Conservation (phyloP, 2,329 filamentous ascomycete genomes). For the Aspergillus pseudoviridinutans region DNA sequence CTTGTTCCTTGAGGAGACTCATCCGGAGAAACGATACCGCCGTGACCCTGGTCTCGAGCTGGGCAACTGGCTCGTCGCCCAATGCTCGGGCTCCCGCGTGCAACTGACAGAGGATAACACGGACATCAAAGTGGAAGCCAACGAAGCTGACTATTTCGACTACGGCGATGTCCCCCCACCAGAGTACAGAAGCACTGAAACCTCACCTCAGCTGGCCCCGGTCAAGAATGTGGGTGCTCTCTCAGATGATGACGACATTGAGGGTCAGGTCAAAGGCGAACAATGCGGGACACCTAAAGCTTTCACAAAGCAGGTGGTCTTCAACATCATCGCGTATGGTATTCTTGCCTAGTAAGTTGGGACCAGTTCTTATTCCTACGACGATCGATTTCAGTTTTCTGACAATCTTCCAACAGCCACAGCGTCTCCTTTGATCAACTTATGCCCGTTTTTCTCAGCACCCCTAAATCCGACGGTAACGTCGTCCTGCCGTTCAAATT, state of each 20-base stretch:
- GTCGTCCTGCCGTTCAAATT: slow-evolving; percentile 79
- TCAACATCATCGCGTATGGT: slow-evolving; percentile 86
- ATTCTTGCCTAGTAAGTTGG: slow-evolving; percentile 85
- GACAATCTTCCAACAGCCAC: slow-evolving; percentile 58
- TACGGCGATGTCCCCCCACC: slow-evolving; percentile 61
- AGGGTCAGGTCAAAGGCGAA: slow-evolving; percentile 39
- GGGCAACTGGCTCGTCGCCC: slow-evolving; percentile 63
- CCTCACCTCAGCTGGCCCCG: slow-evolving; percentile 48
- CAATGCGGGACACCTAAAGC: slow-evolving; percentile 51
- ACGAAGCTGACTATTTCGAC: slow-evolving; percentile 47
- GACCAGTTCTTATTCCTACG: not conserved
- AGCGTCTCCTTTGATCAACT: slow-evolving; percentile 96
- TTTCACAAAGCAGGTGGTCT: slow-evolving; percentile 79
- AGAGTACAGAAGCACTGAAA: slow-evolving; percentile 60
- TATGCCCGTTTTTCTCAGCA: slow-evolving; percentile 86
- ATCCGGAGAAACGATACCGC: slow-evolving; percentile 72
- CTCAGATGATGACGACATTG: slow-evolving; percentile 37
- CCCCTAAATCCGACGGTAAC: slow-evolving; percentile 50
- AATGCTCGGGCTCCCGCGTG: slow-evolving; percentile 25
- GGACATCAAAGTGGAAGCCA: slow-evolving; percentile 49
- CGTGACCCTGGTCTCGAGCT: slow-evolving; percentile 73
- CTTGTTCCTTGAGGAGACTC: slow-evolving; percentile 90
- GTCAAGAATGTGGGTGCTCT: slow-evolving; percentile 26
- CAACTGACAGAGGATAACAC: slow-evolving; percentile 21
- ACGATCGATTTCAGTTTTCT: slow-evolving; percentile 43